Evolutionary conservation across 805 yeast genomes (phyloP), one percentile per base, ranked within the genome.

Genomic region (Wickerhamiella kazuoi): DNA sequence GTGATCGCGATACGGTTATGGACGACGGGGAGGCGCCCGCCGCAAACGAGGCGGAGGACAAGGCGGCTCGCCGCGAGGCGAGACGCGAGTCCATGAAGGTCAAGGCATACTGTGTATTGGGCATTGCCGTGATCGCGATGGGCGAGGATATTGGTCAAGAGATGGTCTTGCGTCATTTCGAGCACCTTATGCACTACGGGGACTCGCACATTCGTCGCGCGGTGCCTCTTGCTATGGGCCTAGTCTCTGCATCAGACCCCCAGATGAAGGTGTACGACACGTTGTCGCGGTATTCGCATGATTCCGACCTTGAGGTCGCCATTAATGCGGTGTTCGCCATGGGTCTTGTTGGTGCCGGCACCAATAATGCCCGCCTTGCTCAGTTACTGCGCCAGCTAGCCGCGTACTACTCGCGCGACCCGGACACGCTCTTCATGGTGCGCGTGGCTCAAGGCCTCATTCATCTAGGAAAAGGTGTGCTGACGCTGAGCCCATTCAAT

Each of bases 281-380:
- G 0, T 68, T 90, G 47, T 86, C 97, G 3, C 74, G 98, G 57
- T 84, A 82, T 62, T 83, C 97, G 7, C 99, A 90, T 61, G 99
- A 90, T 54, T 76, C 82, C 41, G 96, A 90, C 58, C 63, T 81
- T 50, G 93, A 82, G 54, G 95, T 90, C 40, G 94, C 97, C 5
- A 77, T 78, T 57, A 90, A 86, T 56, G 84, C 98, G 17, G 84
- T 90, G 46, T 87, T 82, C 53, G 76, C 94, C 34, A 86, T 90
- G 97, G 99, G 99, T 40, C 64, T 90, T 46, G 93, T 87, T 50
- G 98, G 98, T 56, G 90, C 97, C 17, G 99, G 99, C 62, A 90
- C 98, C 21, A 87, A 90, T 62, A 90, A 90, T 57, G 98, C 99
- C 6, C 79, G 99, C 64, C 68, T 90, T 47, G 97, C 97, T 3